Evolutionary conservation across 2,329 filamentous ascomycete species (phyloP), one percentile per base, ranked within the genome.

Genomic region (Colletotrichum truncatum): DNA sequence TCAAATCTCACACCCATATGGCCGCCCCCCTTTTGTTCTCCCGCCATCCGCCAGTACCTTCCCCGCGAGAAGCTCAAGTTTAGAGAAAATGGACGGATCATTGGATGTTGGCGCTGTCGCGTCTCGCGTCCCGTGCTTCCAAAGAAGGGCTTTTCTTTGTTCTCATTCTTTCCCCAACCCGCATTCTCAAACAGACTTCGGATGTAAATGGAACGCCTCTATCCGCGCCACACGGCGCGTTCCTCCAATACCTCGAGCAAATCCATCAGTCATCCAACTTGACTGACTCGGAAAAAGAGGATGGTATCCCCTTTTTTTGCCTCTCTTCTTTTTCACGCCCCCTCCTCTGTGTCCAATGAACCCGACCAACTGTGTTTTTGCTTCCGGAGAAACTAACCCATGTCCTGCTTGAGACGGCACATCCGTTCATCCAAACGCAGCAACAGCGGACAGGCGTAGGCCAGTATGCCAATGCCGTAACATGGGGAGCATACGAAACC

Each of bases 401-500:
- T 54, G 39, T 32, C 26, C 23, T 41, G 26, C 34, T 53, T 43
- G 48, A 65, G 56, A 65, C 41, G 56, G 62, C 48, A 65, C 41
- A 55, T 60, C 28, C 41, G 62, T 65, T 65, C 62, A 54, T 65
- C 62, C 62, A 65, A 65, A 65, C 53, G 48, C 56, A 21, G 48
- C 56, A 49, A 54, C 18, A 30, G 43, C 34, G 62, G 38, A n/a
- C 30, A 54, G 56, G 56, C 46, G 16, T 26, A 64, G 41, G 46
- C 56, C 45, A 39, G 46, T 61, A 11, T 43, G 25, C 49, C 62
- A 54, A 61, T 36, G 62, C 56, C 34, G 36, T 54, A 49, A 32
- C 21, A 23, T 34, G 23, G 25, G 11, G 23, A 32, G 49, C 16
- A 55, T 54, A 36, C 51, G 34, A 51, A 26, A 21, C 25, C 30